phyloP scores from a whole-genome alignment of 208 protist species.

The Perkinsela sp. region DNA sequence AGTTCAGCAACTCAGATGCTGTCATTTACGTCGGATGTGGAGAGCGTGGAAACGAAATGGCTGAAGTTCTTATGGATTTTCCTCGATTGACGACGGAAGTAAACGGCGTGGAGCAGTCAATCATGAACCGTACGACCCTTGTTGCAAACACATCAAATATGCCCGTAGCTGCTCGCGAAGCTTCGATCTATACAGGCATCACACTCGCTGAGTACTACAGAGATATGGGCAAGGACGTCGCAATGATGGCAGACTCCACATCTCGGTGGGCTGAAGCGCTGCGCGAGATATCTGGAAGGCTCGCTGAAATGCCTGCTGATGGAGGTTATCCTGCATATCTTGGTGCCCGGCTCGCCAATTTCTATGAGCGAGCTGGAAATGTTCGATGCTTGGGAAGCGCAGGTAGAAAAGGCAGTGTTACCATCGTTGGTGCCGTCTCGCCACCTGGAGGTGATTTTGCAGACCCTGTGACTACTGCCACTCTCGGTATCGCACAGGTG shows the following conservation, averaged over 20 bases:
- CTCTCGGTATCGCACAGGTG: conserved; percentile 96
- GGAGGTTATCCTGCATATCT: conserved; percentile 98
- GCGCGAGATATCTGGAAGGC: conserved; percentile 98
- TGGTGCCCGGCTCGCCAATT: conserved; percentile 89
- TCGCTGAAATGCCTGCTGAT: conserved; percentile 99
- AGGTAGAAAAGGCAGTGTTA: conserved; percentile 84
- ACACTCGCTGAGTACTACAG: conserved; percentile 98
- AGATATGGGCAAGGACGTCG: conserved; percentile 98
- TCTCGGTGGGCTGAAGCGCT: conserved; percentile 99
- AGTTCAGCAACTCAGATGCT: conserved; percentile 98
- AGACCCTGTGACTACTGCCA: conserved; percentile 94
- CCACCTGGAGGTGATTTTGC: conserved; percentile 98
- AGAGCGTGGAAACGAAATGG: conserved; percentile 99
- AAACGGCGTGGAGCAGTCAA: conserved; percentile 79
- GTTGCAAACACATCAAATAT: conserved; percentile 99
- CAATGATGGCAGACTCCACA: conserved; percentile 99
- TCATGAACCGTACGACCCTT: conserved; percentile 98
- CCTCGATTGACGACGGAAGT: conserved; percentile 79
- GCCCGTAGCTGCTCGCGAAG: conserved; percentile 98
- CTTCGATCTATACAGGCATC: conserved; percentile 99
- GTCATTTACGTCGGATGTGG: conserved; percentile 99
- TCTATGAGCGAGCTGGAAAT: conserved; percentile 92
- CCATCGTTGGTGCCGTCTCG: conserved; percentile 97
- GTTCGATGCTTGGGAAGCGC: conserved; percentile 84
- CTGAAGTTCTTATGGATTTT: conserved; percentile 99